phyloP scores from a whole-genome alignment of 176 grass and related monocot genomes.

The Ampelocalamus luodianensis region DNA sequence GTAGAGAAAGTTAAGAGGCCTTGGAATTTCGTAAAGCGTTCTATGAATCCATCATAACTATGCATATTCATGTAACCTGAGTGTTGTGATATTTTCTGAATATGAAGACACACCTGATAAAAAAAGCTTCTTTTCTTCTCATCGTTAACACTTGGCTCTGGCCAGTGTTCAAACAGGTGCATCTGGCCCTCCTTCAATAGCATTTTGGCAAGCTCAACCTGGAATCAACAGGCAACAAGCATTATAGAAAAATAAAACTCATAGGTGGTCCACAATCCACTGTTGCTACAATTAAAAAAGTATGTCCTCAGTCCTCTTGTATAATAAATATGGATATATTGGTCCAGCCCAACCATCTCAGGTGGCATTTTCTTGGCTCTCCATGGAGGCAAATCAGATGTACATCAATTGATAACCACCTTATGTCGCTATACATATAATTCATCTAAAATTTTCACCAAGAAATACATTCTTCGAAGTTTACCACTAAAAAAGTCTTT shows the following conservation, averaged over 20 bases:
- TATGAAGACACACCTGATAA: conserved; percentile 60
- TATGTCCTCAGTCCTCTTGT: not conserved
- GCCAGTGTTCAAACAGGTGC: conserved; percentile 85
- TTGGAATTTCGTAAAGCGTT: not conserved
- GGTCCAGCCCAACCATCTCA: too few relatives aligned
- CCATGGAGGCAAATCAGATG: not conserved
- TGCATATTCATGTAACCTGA: not conserved
- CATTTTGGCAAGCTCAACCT: conserved; percentile 76
- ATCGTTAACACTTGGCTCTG: conserved; percentile 64
- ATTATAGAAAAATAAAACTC: conserved; percentile 7
- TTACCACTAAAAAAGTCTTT: not conserved
- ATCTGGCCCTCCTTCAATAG: conserved; percentile 69
- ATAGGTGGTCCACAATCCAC: not conserved
- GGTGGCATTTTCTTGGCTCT: not conserved
- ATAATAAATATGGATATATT: not conserved
- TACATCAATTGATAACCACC: not conserved
- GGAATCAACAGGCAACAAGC: conserved; percentile 9
- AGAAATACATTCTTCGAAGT: not conserved
- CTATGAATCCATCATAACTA: not conserved
- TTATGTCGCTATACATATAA: not conserved
- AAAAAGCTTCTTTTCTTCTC: conserved; percentile 81
- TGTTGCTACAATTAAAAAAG: not conserved
- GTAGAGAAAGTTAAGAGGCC: not conserved
- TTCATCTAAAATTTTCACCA: not conserved
- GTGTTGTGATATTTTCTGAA: not conserved